Conservation (phyloP, 106 monocot species). For the Phalaenopsis aphrodite region DNA sequence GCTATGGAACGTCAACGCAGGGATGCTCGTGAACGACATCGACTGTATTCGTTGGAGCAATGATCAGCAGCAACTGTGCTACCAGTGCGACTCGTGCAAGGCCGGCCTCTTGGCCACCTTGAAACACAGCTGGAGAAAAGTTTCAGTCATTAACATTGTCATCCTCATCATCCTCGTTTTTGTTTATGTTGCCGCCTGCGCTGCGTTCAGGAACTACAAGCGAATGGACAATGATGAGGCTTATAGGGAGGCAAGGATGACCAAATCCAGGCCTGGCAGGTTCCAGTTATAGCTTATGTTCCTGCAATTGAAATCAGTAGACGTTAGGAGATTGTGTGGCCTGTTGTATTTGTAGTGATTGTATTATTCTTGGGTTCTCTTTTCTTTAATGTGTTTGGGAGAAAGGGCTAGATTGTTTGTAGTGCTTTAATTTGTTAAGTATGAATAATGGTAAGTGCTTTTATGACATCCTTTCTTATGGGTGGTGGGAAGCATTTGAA, state of each 20-base stretch:
- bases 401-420: too few species aligned
- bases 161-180: constrained; percentile 53
- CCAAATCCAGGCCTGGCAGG: constrained; percentile 56
- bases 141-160: constrained; percentile 56
- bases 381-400: not conserved
- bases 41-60: constrained; percentile 67
- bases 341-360: not conserved
- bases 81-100: constrained; percentile 52
- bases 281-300: constrained; percentile 46
- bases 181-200: constrained; percentile 35
- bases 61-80: constrained; percentile 59
- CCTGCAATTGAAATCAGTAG: not conserved
- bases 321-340: not conserved
- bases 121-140: constrained; percentile 50
- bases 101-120: constrained; percentile 47
- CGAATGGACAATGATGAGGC: constrained; percentile 47
- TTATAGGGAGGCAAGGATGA: constrained; percentile 45
- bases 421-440: too few species aligned
- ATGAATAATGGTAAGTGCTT: too few species aligned
- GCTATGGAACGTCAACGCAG: constrained; percentile 21
- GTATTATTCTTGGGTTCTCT: not conserved
- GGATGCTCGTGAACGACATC: constrained; percentile 9
- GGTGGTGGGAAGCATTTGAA: too few species aligned
- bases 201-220: constrained; percentile 42
- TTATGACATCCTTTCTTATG: too few species aligned